A percentile compares a stretch with the other conserved stretches of the same genome.
These are phyloP conservation scores for Solanum etuberosum DNA, from an alignment of 257 asterid genomes.

Conservation along the genomic window DNA sequence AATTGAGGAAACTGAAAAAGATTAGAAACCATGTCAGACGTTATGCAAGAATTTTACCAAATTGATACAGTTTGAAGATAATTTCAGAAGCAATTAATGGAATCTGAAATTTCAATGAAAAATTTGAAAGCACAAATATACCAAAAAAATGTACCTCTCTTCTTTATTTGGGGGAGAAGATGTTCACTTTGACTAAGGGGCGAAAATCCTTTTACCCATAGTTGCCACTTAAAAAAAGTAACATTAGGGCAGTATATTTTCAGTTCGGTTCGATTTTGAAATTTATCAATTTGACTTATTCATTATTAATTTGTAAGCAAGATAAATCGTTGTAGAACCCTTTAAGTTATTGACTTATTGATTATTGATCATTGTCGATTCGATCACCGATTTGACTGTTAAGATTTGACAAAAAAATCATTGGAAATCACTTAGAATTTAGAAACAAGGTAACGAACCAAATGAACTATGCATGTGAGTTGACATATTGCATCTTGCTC, in stretches of 20 bases:
- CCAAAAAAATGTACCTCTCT: too few relatives aligned
- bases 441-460: too few relatives aligned
- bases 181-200: background rate
- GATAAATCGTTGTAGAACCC: too few relatives aligned
- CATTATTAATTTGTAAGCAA: rapidly evolving
- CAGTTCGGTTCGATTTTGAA: background rate
- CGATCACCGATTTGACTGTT: background rate
- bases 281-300: too few relatives aligned
- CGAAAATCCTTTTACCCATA: background rate
- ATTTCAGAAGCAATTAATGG: background rate
- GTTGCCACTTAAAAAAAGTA: too few relatives aligned
- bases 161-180: background rate
- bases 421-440: too few relatives aligned
- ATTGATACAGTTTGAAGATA: background rate
- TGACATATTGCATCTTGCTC: background rate
- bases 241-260: too few relatives aligned
- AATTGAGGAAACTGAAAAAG: background rate
- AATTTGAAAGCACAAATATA: too few relatives aligned
- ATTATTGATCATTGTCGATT: too few relatives aligned
- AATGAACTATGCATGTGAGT: background rate
- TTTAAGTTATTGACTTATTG: background rate
- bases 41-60: background rate
- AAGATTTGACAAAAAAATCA: too few relatives aligned
- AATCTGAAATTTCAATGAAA: background rate
- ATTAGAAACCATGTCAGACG: background rate